These are phyloP conservation scores for Vanilla planifolia DNA, from an alignment of 106 monocot species.

Conservation along the genomic window DNA sequence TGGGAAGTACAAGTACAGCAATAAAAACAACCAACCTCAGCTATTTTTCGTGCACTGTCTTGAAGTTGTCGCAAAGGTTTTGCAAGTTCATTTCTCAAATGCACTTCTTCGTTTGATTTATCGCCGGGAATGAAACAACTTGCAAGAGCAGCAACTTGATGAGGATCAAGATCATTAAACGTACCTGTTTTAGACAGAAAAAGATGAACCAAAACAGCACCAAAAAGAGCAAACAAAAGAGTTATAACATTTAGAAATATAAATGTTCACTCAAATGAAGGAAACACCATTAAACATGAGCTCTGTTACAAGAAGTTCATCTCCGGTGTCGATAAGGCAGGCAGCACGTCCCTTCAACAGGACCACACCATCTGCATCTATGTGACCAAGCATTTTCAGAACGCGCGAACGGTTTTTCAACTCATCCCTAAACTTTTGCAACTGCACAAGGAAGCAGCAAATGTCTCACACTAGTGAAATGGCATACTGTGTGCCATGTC, in stretches of 20 bases:
- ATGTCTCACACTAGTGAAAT: constrained; percentile 1
- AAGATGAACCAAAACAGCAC: constrained; percentile 3
- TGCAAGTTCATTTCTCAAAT: constrained; percentile 78
- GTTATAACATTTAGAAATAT: background rate
- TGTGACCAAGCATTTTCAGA: constrained; percentile 93
- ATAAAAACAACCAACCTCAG: constrained; percentile 53
- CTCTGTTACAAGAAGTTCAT: constrained; percentile 96
- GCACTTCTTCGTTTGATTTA: constrained; percentile 93
- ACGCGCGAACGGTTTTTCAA: constrained; percentile 90
- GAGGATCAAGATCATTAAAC: constrained; percentile 97
- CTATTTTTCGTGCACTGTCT: constrained; percentile 92
- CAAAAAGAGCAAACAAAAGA: background rate
- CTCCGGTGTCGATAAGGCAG: constrained; percentile 96
- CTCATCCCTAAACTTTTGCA: constrained; percentile 99
- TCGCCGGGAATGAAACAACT: constrained; percentile 98
- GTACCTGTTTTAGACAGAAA: constrained; percentile 42
- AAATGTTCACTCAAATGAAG: background rate
- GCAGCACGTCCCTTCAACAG: constrained; percentile 96
- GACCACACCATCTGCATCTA: constrained; percentile 94
- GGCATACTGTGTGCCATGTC: background rate
- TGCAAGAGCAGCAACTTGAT: constrained; percentile 86
- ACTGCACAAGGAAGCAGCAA: constrained; percentile 27
- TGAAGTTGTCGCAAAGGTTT: constrained; percentile 92
- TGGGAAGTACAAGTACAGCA: constrained; percentile 3
- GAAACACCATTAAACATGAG: constrained; percentile 91